Evolutionary conservation across 2,329 filamentous ascomycete species (phyloP), one percentile per base, ranked within the genome.

Genomic region (Fusarium brevicatenulatum): DNA sequence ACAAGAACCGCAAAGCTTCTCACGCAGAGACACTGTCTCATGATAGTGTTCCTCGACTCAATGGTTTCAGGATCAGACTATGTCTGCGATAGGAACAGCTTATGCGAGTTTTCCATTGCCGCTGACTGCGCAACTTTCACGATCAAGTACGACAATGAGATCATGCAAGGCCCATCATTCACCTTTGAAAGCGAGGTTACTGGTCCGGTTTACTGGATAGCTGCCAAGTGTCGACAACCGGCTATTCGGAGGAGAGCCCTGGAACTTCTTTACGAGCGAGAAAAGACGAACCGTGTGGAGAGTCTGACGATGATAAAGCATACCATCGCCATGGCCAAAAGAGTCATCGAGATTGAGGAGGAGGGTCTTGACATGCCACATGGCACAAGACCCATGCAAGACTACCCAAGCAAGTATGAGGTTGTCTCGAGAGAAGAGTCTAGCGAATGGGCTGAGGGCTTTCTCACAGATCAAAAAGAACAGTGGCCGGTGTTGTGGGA

Each of bases 151-250:
- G 57, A 60, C 1, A 32, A 15, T 10, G n/a, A 55, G 2, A 15
- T 4, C 9, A 21, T 60, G 7, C 28, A 43, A 1, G 28, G 36
- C 0, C 37, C 57, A 15, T 43, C 57, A 2, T 40, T 60, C 18
- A 60, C 57, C 3, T 60, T 60, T 10, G 57, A 60, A 23, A 60
- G 57, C 4, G 57, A 60, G 37, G 37, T 60, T 9, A 10, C n/a
- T 10, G 47, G 37, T 4, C 37, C 47, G 1, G 5, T 60, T n/a
- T 60, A 54, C 6, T 60, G 28, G 57, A 32, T 60, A 36, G 46
- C 37, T 16, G 47, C 47, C 18, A 60, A 55, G 4, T 60, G 57
- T 28, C 37, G 57, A 8, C 57, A 60, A 5, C 57, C 57, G 1
- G 28, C 9, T 1, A 36, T 60, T 15, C 37, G 57, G 5, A 42